Evolutionary conservation across 768 basidiomycete species (phyloP).

Genomic region (Psilocybe subaeruginosa): DNA sequence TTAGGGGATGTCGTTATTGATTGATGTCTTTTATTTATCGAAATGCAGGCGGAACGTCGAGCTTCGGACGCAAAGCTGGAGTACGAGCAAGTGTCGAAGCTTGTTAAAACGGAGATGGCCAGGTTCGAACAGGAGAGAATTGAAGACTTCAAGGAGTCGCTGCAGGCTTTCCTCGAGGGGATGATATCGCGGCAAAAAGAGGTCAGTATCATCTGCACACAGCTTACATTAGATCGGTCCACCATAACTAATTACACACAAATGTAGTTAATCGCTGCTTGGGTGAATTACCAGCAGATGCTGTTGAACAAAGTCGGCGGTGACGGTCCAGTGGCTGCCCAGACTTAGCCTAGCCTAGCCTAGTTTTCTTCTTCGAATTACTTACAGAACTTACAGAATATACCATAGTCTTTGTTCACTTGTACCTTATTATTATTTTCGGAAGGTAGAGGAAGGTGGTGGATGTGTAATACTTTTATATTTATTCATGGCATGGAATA

Average conservation of each 20-base stretch:
- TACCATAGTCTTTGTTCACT: background rate
- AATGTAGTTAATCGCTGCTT: constrained; percentile 67
- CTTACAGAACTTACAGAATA: background rate
- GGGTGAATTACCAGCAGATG: constrained; percentile 82
- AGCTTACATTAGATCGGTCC: too few relatives aligned
- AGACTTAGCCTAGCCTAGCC: background rate
- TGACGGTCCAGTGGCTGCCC: constrained; percentile 9
- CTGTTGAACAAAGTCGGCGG: constrained; percentile 55
- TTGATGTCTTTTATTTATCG: background rate
- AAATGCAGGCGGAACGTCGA: constrained; percentile 76
- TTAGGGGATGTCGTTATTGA: background rate
- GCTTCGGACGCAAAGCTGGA: constrained; percentile 84
- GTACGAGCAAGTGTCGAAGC: constrained; percentile 85
- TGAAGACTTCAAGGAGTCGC: constrained; percentile 85
- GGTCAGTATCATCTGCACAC: constrained; percentile 37
- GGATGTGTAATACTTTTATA: background rate
- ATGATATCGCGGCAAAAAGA: constrained; percentile 87
- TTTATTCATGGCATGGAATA: background rate
- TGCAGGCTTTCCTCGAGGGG: constrained; percentile 85
- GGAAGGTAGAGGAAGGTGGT: background rate
- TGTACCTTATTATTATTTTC: background rate
- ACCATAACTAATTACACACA: background rate
- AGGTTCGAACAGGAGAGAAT: constrained; percentile 94
- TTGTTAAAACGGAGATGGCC: constrained; percentile 87
- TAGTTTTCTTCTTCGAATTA: background rate